phyloP scores from a whole-genome alignment of 176 grass and related monocot species.

The Sorghum bicolor region DNA sequence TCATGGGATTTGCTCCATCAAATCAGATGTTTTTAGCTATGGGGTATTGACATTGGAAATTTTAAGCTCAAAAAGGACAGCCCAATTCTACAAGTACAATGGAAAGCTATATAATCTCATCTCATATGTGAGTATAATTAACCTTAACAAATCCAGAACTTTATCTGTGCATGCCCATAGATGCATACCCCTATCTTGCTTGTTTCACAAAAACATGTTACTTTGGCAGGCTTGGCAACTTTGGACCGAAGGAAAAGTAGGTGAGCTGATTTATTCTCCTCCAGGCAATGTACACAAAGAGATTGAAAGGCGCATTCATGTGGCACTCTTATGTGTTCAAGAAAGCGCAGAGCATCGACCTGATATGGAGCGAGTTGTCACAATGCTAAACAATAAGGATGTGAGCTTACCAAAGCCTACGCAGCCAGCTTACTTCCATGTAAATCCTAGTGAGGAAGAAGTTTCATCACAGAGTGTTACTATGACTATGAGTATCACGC shows the following conservation, averaged over 20 bases:
- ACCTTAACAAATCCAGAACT: not conserved
- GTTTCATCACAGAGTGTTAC: slow-evolving; percentile 2
- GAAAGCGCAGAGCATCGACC: slow-evolving; percentile 41
- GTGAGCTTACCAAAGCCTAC: slow-evolving; percentile 27
- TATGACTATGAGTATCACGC: slow-evolving; percentile 34
- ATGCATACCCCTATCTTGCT: not conserved
- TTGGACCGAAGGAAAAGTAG: slow-evolving; percentile 21
- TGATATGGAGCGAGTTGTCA: slow-evolving; percentile 26
- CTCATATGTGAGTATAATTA: slow-evolving; percentile 39
- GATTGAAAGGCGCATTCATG: slow-evolving; percentile 41
- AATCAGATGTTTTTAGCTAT: slow-evolving; percentile 75
- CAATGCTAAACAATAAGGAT: slow-evolving; percentile 27
- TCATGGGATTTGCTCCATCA: slow-evolving; percentile 58
- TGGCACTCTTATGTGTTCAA: slow-evolving; percentile 53
- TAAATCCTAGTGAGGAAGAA: slow-evolving; percentile 40
- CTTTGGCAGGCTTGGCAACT: slow-evolving; percentile 38
- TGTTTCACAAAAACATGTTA: not conserved
- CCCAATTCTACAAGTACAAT: slow-evolving; percentile 25
- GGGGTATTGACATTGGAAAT: slow-evolving; percentile 64
- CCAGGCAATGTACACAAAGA: not conserved
- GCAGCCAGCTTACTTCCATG: slow-evolving; percentile 46
- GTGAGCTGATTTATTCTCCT: slow-evolving; percentile 18
- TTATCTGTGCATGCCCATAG: slow-evolving; percentile 4
- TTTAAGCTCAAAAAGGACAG: slow-evolving; percentile 38
- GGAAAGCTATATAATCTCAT: slow-evolving; percentile 35